Conservation (phyloP, 176 grass and related monocot species). For the Aechmea fasciata region DNA sequence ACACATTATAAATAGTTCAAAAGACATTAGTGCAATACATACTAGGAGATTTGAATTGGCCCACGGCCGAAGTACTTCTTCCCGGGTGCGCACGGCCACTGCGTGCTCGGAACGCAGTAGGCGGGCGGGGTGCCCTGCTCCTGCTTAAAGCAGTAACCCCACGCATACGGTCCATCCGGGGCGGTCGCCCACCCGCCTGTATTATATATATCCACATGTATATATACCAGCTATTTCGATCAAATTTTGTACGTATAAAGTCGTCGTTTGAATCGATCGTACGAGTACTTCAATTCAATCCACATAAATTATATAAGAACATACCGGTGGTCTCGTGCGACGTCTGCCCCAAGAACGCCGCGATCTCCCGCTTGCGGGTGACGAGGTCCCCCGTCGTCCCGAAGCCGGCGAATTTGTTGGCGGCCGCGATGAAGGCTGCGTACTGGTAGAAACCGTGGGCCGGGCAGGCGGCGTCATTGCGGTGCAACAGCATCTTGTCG, state of each 20-base stretch:
- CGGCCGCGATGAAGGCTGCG: conserved; percentile 37
- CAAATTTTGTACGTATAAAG: too few species aligned
- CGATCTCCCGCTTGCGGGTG: conserved; percentile 28
- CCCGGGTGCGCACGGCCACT: conserved; percentile 32
- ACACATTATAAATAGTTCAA: too few species aligned
- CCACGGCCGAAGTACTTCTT: conserved; percentile 39
- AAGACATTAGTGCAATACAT: not conserved
- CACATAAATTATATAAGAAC: too few species aligned
- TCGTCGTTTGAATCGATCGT: too few species aligned
- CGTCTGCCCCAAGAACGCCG: conserved; percentile 53
- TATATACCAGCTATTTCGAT: too few species aligned
- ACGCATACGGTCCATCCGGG: conserved; percentile 26
- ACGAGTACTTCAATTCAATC: too few species aligned
- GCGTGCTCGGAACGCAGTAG: conserved; percentile 23
- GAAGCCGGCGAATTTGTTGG: conserved; percentile 28
- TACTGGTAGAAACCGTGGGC: conserved; percentile 35
- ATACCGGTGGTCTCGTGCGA: conserved; percentile 55
- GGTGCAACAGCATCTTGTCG: conserved; percentile 29
- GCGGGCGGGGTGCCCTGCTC: not conserved
- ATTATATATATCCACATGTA: not conserved
- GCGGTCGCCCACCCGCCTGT: conserved; percentile 28
- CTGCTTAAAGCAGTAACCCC: conserved; percentile 43
- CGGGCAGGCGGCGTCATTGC: conserved; percentile 28
- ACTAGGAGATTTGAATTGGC: conserved; percentile 45
- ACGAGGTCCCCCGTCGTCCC: conserved; percentile 17